Evolutionary conservation across 179 eudicot genomes (phyloP).

Genomic region (Camellia oleifera): DNA sequence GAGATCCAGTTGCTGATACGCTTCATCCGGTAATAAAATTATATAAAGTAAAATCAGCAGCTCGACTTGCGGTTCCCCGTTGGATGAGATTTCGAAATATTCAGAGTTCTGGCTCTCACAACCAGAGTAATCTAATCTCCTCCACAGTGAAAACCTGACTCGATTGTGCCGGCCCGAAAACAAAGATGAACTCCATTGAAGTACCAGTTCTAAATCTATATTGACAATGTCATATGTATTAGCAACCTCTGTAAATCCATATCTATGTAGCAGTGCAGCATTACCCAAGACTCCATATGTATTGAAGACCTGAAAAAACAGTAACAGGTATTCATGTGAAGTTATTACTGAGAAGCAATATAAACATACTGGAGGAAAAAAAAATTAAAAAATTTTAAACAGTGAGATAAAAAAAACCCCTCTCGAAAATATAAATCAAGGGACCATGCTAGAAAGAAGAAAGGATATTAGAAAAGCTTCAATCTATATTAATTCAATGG

Average conservation of each 20-base stretch:
- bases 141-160: constrained; percentile 70
- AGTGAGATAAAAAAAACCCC: background rate
- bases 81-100: constrained; percentile 77
- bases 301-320: constrained; percentile 74
- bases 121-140: constrained; percentile 58
- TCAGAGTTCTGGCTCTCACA: constrained; percentile 67
- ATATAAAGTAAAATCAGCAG: constrained; percentile 63
- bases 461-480: constrained; percentile 3
- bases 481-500: background rate
- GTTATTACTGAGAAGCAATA: background rate
- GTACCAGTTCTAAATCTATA: constrained; percentile 72
- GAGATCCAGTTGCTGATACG: constrained; percentile 46
- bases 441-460: background rate
- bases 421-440: background rate
- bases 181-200: constrained; percentile 69
- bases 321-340: background rate
- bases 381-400: background rate
- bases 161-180: constrained; percentile 63
- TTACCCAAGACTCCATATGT: constrained; percentile 88
- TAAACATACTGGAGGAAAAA: background rate
- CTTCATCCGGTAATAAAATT: constrained; percentile 58
- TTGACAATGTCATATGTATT: constrained; percentile 77
- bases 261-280: constrained; percentile 92
- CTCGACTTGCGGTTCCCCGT: constrained; percentile 87
- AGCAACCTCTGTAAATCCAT: constrained; percentile 84